phyloP scores from a whole-genome alignment of 148 eudicot species.

The Silene uniflora region DNA sequence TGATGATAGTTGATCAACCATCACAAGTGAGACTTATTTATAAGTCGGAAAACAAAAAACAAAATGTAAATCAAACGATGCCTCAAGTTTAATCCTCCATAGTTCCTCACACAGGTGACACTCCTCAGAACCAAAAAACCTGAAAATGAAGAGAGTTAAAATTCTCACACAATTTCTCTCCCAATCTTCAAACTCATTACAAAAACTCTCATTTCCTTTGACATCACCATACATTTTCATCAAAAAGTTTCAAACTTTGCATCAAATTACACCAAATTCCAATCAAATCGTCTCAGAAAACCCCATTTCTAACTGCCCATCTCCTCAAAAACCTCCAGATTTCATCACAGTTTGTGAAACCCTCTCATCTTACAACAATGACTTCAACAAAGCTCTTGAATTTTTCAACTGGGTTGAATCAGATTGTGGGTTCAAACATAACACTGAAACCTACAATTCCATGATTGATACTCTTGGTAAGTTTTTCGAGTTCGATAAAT shows the following conservation, averaged over 20 bases:
- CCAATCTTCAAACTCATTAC: slow-evolving; percentile 15
- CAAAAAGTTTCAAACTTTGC: slow-evolving; percentile 20
- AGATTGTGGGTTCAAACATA: slow-evolving; percentile 50
- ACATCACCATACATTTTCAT: background rate
- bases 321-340: slow-evolving; percentile 29
- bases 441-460: slow-evolving; percentile 67
- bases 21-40: too few species aligned
- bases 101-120: too few species aligned
- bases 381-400: slow-evolving; percentile 59
- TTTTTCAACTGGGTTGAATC: slow-evolving; percentile 78
- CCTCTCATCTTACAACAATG: slow-evolving; percentile 65
- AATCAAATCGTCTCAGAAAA: slow-evolving; percentile 1
- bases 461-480: slow-evolving; percentile 83
- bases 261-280: slow-evolving; percentile 15
- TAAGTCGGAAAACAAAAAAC: too few species aligned
- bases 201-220: background rate
- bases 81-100: too few species aligned
- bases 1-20: too few species aligned
- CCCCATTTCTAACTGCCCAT: slow-evolving; percentile 12
- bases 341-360: slow-evolving; percentile 62
- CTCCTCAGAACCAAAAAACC: background rate
- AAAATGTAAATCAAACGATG: too few species aligned
- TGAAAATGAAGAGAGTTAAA: slow-evolving; percentile 26
- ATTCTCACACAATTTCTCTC: slow-evolving; percentile 6
- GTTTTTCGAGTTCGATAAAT: slow-evolving; percentile 78